Base-by-base conservation (phyloP, 306 rosid genomes). In the Ziziphus jujuba region DNA sequence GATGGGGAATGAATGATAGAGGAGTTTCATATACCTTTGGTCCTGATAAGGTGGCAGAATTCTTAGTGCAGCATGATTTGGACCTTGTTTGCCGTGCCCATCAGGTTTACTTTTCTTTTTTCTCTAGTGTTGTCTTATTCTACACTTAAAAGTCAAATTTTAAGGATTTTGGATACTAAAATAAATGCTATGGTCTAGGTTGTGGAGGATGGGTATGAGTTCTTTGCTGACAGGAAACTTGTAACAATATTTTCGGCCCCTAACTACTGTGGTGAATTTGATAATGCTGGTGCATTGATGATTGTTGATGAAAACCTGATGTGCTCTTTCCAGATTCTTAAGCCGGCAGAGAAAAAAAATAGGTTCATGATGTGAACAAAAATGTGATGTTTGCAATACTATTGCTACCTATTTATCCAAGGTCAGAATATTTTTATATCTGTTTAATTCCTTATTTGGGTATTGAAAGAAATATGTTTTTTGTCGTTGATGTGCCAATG, bases 271-370 rank as follows among this genome's bases (percentile, higher is more conserved):
- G 96, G 92, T 68, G 96, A 89, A 71, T 89, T 89, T 79, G 96
- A 89, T 74, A 89, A 89, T 84, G 90, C 96, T 63, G 96, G 96
- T 79, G 92, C 96, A n/a, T 85, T 89, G 89, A 89, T 89, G 96
- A 87, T 88, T 68, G 90, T 89, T 67, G 92, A 87, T 78, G 96
- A 87, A 45, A 81, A 87, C 63, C 60, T 89, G 72, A 87, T 87
- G 92, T 89, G 96, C 77, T 89, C 96, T 11, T 89, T 89, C 81
- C 96, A 89, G 85, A 89, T 89, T 77, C 96, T 89, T 44, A 89
- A 87, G 72, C 92, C 96, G 47, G 89, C 91, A 1, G 96, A 87
- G 83, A 86, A 81, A 66, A 89, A 84, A 69, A 0, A 73, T 3
- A 84, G 79, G 80, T 79, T 84, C 35, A 63, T 57, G 76, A 72